phyloP scores from a whole-genome alignment of 2,329 filamentous ascomycete genomes.

The Drechslerella dactyloides region DNA sequence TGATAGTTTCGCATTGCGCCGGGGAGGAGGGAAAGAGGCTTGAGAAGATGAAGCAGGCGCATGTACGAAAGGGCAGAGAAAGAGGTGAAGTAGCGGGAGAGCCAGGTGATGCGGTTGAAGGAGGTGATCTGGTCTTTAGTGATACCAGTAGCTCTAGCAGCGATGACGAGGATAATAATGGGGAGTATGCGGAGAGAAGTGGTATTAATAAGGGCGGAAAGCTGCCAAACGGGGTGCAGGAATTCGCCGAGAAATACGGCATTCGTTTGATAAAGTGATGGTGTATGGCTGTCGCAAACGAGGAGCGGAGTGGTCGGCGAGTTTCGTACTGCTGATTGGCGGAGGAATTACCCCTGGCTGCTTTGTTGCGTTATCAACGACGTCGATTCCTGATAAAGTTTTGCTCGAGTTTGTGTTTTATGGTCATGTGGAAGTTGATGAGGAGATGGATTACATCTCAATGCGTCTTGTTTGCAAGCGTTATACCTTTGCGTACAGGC shows the following conservation, averaged over 20 bases:
- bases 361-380: no score
- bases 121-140: conserved; percentile 44
- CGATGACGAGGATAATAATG: conserved; percentile 24
- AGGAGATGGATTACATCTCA: no score
- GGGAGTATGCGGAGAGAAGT: conserved; percentile 37
- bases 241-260: conserved; percentile 42
- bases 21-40: conserved; percentile 43
- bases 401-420: no score
- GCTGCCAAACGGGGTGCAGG: conserved; percentile 37
- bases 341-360: no score
- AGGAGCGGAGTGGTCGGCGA: neutral
- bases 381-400: no score
- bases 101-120: conserved; percentile 43
- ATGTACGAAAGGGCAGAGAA: conserved; percentile 44
- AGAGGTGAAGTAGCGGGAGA: conserved; percentile 39
- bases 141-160: conserved; percentile 34
- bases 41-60: conserved; percentile 48
- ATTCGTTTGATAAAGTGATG: conserved; percentile 25
- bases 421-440: no score
- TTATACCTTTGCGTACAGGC: no score
- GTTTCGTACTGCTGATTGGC: no score
- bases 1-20: conserved; percentile 34
- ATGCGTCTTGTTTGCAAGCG: no score
- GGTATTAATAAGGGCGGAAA: conserved; percentile 45
- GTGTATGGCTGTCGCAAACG: neutral